Conservation (phyloP, 805 yeast genomes). For the Metschnikowia lochheadii region DNA sequence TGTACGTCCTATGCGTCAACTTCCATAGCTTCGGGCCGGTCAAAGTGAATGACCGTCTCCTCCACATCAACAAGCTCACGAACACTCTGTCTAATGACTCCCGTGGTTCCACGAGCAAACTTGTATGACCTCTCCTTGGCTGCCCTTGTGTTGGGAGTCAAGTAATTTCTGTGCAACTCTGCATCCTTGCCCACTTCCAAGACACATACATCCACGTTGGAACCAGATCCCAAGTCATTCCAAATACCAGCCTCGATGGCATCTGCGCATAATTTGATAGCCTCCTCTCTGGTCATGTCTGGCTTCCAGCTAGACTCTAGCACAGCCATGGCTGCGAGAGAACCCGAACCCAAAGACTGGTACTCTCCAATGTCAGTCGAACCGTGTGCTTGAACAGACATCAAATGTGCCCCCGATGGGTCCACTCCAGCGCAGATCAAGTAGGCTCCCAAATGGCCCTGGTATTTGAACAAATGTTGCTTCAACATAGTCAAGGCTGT, state of each 20-base stretch:
- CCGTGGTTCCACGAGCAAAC: constrained; percentile 93
- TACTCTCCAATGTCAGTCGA: constrained; percentile 95
- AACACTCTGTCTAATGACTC: constrained; percentile 65
- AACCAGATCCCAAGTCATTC: constrained; percentile 98
- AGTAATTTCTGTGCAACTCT: constrained; percentile 74
- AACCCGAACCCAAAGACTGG: constrained; percentile 92
- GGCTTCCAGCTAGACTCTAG: constrained; percentile 84
- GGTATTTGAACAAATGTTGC: constrained; percentile 94
- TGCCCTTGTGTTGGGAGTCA: constrained; percentile 86
- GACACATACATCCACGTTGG: constrained; percentile 95
- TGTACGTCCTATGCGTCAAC: constrained; percentile 31
- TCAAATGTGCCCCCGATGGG: constrained; percentile 91
- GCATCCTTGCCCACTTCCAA: constrained; percentile 94
- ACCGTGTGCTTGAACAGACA: constrained; percentile 96
- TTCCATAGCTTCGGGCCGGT: constrained; percentile 35
- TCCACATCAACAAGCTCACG: constrained; percentile 64
- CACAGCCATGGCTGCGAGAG: constrained; percentile 97
- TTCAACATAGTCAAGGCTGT: constrained; percentile 89
- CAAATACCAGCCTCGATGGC: constrained; percentile 98
- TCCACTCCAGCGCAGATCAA: constrained; percentile 97
- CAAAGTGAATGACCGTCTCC: constrained; percentile 51
- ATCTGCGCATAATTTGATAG: constrained; percentile 83
- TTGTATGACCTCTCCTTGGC: constrained; percentile 78
- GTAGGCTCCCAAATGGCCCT: constrained; percentile 96
- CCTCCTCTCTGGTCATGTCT: constrained; percentile 78